These are phyloP conservation scores for Rhizopogon rudus DNA, from an alignment of 768 basidiomycete genomes.

Conservation along the genomic window DNA sequence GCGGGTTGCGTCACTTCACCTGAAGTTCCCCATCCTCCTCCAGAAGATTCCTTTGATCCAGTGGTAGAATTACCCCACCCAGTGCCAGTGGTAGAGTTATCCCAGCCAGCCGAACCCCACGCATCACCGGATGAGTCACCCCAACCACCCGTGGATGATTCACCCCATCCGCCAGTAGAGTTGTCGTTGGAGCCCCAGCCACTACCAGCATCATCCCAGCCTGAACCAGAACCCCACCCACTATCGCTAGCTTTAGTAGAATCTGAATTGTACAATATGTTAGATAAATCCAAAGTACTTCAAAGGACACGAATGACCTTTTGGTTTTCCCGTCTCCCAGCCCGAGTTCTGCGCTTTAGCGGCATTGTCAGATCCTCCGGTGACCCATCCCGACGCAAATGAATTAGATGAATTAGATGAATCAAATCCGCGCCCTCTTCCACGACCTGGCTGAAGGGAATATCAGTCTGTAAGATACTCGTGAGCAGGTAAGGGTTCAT, in stretches of 20 bases:
- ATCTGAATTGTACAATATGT: background rate
- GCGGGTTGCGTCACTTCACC: background rate
- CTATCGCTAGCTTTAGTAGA: background rate
- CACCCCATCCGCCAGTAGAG: background rate
- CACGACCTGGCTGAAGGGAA: slow-evolving; percentile 5
- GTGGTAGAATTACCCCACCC: background rate
- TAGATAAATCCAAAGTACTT: no score
- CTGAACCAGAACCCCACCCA: background rate
- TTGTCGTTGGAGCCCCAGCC: slow-evolving; percentile 5
- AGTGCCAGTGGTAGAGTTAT: no score
- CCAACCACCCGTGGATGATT: background rate
- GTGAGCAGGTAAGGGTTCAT: background rate
- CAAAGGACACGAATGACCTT: background rate
- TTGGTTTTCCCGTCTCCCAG: background rate
- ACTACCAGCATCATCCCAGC: background rate
- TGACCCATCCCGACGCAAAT: slow-evolving; percentile 1
- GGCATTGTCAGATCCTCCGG: background rate
- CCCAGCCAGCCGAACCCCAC: no score
- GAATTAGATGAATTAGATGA: background rate
- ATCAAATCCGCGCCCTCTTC: slow-evolving; percentile 2
- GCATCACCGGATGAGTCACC: background rate
- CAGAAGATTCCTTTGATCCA: background rate
- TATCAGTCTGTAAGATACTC: background rate
- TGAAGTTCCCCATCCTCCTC: background rate
- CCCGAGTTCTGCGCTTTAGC: background rate